Evolutionary conservation across 371 early-diverging fungal species (phyloP), one percentile per base, ranked within the genome.

Genomic region (Lichtheimia ornata): DNA sequence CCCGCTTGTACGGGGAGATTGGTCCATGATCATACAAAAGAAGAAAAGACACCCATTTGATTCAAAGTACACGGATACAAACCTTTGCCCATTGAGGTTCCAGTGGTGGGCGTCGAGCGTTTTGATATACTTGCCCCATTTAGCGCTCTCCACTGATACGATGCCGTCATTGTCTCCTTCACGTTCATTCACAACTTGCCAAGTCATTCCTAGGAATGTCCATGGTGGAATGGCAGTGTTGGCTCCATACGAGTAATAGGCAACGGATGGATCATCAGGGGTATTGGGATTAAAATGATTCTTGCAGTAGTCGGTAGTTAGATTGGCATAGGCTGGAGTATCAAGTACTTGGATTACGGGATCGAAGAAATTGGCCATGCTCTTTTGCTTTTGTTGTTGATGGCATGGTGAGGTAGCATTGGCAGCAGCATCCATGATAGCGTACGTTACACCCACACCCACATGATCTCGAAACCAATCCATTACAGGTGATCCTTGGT

Each of bases 151-250:
- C 11, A 92, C 62, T 18, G 87, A 85, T 4, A 97, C 97, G 42
- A 97, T 70, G n/a, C 97, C 97, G 70, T 97, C 97, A 67, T 97
- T 97, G 0, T 84, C 82, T 11, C 96, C 97, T 68, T 95, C 96
- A n/a, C 79, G 76, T 24, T 73, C 73, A 35, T 83, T 75, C 50
- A 95, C 84, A 47, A 94, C 81, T 59, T 86, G 86, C 66, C 86
- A 83, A 1, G 91, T 86, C 20, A 88, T 76, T 2, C 84, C 89
- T 50, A 84, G 76, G 15, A 82, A 82, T 7, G 76, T 83, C 83
- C 82, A 87, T 9, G 75, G 56, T 11, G 67, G 65, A 17, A 79
- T 70, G 20, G 76, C 79, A 24, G 85, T 82, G 0, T 85, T 76
- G 1, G 90, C 90, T 28, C 91, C 91, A 61, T 90, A 91, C 4